Conservation (phyloP, 495 filamentous ascomycete genomes). For the Ramalina intermedia region DNA sequence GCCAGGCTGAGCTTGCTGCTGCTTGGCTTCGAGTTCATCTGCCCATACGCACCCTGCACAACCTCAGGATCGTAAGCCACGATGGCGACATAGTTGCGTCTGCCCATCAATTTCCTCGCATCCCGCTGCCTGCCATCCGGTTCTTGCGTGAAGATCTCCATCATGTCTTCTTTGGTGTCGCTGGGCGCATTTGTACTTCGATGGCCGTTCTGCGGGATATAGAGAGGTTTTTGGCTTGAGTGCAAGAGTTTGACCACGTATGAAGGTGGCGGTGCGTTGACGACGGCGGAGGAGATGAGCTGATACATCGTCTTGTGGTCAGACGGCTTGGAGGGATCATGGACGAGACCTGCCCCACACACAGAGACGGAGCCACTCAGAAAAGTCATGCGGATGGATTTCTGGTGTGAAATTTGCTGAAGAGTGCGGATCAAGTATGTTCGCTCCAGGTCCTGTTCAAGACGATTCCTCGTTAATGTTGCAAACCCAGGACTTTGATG, state of each 20-base stretch:
- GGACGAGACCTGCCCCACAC: constrained; percentile 83
- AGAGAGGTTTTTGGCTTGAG: constrained; percentile 69
- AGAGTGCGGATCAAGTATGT: constrained; percentile 94
- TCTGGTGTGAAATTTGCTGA: constrained; percentile 86
- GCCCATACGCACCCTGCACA: constrained; percentile 39
- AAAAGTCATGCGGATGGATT: constrained; percentile 91
- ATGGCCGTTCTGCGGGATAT: constrained; percentile 82
- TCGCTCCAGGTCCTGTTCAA: constrained; percentile 64
- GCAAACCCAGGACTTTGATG: background rate
- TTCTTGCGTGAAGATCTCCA: constrained; percentile 93
- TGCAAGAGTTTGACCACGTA: constrained; percentile 89
- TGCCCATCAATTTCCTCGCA: constrained; percentile 76
- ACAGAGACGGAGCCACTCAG: constrained; percentile 83
- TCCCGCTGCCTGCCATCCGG: constrained; percentile 68
- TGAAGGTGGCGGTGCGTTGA: constrained; percentile 67
- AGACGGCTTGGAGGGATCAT: constrained; percentile 77
- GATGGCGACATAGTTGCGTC: constrained; percentile 88
- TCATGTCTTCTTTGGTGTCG: constrained; percentile 99
- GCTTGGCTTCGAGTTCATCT: constrained; percentile 18
- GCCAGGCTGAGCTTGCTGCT: constrained; percentile 64
- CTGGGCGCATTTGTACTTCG: constrained; percentile 45
- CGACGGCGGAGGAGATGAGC: constrained; percentile 79
- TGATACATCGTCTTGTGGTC: constrained; percentile 99
- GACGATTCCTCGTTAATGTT: background rate
- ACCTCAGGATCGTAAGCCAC: constrained; percentile 84